Conservation (phyloP, 352 stramenopile species). For the Globisporangium abappressorium region DNA sequence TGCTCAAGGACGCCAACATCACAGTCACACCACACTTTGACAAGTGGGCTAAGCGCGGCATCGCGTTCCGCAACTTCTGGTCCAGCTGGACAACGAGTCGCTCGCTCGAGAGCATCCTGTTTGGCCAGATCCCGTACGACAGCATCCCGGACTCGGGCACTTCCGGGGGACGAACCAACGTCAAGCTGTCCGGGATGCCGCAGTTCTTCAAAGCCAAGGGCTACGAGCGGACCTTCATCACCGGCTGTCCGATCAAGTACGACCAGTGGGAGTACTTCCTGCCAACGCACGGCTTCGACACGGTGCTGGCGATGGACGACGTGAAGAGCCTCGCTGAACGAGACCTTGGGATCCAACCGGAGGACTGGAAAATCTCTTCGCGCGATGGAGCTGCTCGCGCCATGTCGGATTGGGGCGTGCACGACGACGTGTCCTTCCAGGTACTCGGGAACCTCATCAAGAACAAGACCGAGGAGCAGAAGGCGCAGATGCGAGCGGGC, state of each 20-base stretch:
- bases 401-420: slow-evolving; percentile 38
- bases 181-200: slow-evolving; percentile 37
- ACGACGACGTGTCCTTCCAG: slow-evolving; percentile 49
- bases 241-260: slow-evolving; percentile 40
- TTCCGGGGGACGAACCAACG: slow-evolving; percentile 22
- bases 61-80: slow-evolving; percentile 58
- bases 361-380: slow-evolving; percentile 30
- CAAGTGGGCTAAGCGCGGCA: slow-evolving; percentile 38
- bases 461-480: slow-evolving; percentile 43
- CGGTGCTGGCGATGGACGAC: slow-evolving; percentile 35
- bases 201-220: slow-evolving; percentile 51
- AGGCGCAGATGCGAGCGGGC: slow-evolving; percentile 15
- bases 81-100: slow-evolving; percentile 60
- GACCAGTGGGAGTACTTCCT: slow-evolving; percentile 52
- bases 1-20: slow-evolving; percentile 30
- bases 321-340: slow-evolving; percentile 36
- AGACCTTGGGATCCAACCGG: slow-evolving; percentile 27
- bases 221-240: slow-evolving; percentile 48
- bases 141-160: slow-evolving; percentile 34
- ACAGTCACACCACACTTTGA: slow-evolving; percentile 51
- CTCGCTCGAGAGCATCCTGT: slow-evolving; percentile 53
- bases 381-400: slow-evolving; percentile 17
- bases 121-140: slow-evolving; percentile 47
- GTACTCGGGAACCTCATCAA: slow-evolving; percentile 46
- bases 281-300: slow-evolving; percentile 48